Evolutionary conservation across 345 rosid species (phyloP), one percentile per base, ranked within the genome.

Genomic region (Abelmoschus esculentus): DNA sequence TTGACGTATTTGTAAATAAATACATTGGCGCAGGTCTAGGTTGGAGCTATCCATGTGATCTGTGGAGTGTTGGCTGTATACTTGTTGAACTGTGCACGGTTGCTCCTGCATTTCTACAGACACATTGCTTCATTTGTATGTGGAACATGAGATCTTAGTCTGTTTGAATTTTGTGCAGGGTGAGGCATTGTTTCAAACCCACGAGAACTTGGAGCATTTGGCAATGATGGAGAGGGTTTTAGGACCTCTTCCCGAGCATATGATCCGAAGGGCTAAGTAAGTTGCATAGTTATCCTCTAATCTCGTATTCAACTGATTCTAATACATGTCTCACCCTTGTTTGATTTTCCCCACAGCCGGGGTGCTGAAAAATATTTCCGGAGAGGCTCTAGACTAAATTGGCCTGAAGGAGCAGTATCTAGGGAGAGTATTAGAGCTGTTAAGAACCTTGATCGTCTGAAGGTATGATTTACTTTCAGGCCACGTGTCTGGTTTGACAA

Each of bases 351-450:
- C 2, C 75, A 73, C 81, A 91, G 97, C 68, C 83, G 65, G 9
- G 26, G 89, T 49, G 53, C 53, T 14, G 42, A 38, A 38, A 38
- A 38, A 38, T 38, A 38, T 38, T 38, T 38, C 42, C 7, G 42
- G 42, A 38, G 42, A 38, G 42, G 42, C 42, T 38, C 42, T 38
- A 38, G 42, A 38, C 42, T 38, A 44, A 82, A 91, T 82, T 91
- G 96, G 96, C 96, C 97, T 53, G 97, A 86, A 77, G 96, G 97
- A 7, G 96, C 93, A 49, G 84, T 75, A 56, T 89, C 96, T 11
- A 80, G 93, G 72, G 96, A 87, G 65, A 89, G 96, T 75, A 87
- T 91, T 50, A 80, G 88, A 66, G 96, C 97, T 46, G 97, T 91
- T 74, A 83, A 77, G 82, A 89, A 86, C 80, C 93, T 91, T 40